Conservation (phyloP, 208 protist species). For the Wallacemonas sp. region DNA sequence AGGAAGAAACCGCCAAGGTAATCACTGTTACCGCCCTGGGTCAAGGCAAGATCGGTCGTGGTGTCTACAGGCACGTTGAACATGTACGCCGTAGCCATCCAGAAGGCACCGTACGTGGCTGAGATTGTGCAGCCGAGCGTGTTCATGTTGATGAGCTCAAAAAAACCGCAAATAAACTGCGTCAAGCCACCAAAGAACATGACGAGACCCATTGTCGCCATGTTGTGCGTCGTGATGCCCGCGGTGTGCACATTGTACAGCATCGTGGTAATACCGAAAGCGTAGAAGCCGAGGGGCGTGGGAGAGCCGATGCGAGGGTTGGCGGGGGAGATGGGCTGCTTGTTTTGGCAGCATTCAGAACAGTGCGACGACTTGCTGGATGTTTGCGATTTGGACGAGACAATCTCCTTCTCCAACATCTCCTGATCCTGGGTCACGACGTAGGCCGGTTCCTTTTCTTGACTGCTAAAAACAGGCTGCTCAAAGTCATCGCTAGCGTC, state of each 20-base stretch:
- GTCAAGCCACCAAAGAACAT: constrained; percentile 32
- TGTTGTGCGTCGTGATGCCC: constrained; percentile 24
- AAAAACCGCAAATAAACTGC: constrained; percentile 44
- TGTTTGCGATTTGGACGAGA: background rate
- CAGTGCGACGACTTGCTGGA: constrained; percentile 1
- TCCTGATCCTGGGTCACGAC: background rate
- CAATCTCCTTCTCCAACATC: background rate
- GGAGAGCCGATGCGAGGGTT: constrained; percentile 37
- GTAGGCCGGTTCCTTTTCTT: background rate
- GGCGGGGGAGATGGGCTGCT: constrained; percentile 11
- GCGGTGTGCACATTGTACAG: constrained; percentile 37
- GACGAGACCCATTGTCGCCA: constrained; percentile 30
- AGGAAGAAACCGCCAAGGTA: constrained; percentile 43
- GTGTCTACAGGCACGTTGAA: background rate
- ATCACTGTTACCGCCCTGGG: constrained; percentile 6
- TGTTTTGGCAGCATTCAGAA: constrained; percentile 17
- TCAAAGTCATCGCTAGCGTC: background rate
- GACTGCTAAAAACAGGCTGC: too few relatives aligned
- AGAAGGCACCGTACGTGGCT: constrained; percentile 47
- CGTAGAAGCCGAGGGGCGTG: constrained; percentile 33
- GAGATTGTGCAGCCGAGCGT: constrained; percentile 38
- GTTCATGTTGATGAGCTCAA: constrained; percentile 45
- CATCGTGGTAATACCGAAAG: constrained; percentile 48
- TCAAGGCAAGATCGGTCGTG: background rate
- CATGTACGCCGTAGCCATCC: constrained; percentile 31